Conservation (phyloP, 2,329 filamentous ascomycete species). For the Penicillium sp. region DNA sequence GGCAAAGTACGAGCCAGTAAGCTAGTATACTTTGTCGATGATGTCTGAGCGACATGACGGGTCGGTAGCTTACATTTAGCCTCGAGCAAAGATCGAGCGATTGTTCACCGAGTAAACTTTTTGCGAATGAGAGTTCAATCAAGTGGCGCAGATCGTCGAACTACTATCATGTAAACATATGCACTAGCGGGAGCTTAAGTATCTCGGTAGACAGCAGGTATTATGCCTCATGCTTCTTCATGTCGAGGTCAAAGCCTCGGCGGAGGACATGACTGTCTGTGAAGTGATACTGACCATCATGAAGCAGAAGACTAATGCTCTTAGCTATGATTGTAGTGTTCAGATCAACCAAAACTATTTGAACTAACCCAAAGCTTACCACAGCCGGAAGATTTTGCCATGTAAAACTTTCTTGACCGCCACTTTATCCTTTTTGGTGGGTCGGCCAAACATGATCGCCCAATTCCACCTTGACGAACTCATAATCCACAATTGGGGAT, state of each 20-base stretch:
- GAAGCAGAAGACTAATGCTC: neutral
- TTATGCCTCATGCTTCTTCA: neutral
- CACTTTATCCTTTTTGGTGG: neutral
- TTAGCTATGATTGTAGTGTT: neutral
- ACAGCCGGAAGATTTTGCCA: neutral
- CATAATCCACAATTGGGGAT: neutral
- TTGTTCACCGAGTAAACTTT: neutral
- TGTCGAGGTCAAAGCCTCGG: neutral
- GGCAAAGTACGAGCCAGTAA: slow-evolving; percentile 28
- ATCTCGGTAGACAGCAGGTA: slow-evolving; percentile 4
- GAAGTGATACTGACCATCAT: neutral
- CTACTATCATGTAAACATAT: slow-evolving; percentile 1
- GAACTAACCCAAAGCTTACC: neutral
- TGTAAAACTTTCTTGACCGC: neutral
- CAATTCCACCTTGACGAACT: slow-evolving; percentile 1
- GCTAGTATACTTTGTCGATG: slow-evolving; percentile 26
- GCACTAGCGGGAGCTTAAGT: slow-evolving; percentile 1
- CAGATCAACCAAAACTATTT: neutral
- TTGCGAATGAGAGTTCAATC: neutral
- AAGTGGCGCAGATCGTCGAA: neutral
- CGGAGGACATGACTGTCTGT: neutral
- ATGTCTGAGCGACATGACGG: neutral
- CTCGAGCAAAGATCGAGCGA: neutral
- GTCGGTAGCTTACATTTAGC: neutral
- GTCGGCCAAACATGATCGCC: neutral